Conservation (phyloP, 1,284 basidiomycete genomes). For the Heterobasidion irregulare region DNA sequence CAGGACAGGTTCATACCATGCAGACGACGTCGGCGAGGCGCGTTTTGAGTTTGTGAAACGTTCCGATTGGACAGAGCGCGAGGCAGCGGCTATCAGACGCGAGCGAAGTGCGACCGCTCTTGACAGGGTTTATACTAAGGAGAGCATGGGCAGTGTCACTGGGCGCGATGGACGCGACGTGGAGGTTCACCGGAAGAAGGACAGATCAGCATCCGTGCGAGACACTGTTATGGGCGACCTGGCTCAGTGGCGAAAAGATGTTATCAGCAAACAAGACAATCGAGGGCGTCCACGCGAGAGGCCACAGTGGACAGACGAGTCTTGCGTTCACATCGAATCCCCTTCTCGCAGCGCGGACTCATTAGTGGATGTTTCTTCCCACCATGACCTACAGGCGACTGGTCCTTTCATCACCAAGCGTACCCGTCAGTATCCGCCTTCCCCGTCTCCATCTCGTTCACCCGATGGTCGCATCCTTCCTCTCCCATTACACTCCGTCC, state of each 20-base stretch:
- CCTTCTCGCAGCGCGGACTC: conserved; percentile 18
- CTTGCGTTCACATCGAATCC: conserved; percentile 13
- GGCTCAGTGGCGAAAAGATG: conserved; percentile 41
- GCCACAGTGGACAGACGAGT: conserved; percentile 15
- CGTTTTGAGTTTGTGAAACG: conserved; percentile 75
- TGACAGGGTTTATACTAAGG: conserved; percentile 45
- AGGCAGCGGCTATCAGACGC: conserved; percentile 54
- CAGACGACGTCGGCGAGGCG: conserved; percentile 48
- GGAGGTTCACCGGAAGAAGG: conserved; percentile 26
- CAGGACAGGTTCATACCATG: conserved; percentile 34
- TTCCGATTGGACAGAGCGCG: conserved; percentile 74
- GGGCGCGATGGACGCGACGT: conserved; percentile 21
- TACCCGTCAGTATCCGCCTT: conserved; percentile 37
- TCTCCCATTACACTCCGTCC: conserved; percentile 12
- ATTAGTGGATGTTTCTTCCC: conserved; percentile 17
- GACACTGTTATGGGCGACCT: conserved; percentile 36
- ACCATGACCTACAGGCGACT: conserved; percentile 14
- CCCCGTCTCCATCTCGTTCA: conserved; percentile 41
- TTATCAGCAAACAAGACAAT: conserved; percentile 30
- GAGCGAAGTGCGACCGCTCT: conserved; percentile 55
- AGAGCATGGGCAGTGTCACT: conserved; percentile 25
- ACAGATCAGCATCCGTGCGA: conserved; percentile 27
- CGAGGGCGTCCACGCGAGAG: conserved; percentile 55
- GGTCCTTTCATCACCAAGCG: conserved; percentile 15
- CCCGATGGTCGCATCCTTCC: conserved; percentile 28